These are phyloP conservation scores for Kuraishia hungarica DNA, from an alignment of 805 yeast genomes.

Conservation along the genomic window DNA sequence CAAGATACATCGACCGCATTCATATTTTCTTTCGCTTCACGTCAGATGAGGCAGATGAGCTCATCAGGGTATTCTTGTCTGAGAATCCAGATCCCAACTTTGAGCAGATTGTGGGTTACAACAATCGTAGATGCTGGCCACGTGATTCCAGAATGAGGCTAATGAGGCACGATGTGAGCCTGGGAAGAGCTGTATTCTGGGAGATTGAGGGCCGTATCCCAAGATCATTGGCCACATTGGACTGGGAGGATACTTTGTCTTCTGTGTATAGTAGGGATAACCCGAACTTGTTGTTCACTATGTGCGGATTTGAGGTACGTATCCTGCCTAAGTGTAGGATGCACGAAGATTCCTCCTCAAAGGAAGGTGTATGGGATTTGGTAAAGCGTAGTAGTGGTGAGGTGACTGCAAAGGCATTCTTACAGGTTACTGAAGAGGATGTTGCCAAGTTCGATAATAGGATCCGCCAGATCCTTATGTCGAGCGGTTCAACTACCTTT, in stretches of 20 bases:
- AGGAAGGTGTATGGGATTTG: conserved; percentile 91
- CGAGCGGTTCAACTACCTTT: conserved; percentile 92
- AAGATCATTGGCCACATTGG: conserved; percentile 55
- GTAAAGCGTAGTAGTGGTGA: conserved; percentile 64
- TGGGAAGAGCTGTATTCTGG: conserved; percentile 91
- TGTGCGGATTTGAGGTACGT: conserved; percentile 94
- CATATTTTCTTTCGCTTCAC: conserved; percentile 73
- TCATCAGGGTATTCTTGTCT: conserved; percentile 65
- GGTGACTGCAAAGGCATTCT: conserved; percentile 79
- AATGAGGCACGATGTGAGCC: conserved; percentile 82
- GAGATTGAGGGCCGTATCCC: conserved; percentile 80
- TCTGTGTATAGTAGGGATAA: conserved; percentile 89
- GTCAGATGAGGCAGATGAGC: conserved; percentile 63
- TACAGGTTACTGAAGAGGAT: conserved; percentile 77
- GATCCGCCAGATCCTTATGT: conserved; percentile 84
- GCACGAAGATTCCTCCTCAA: conserved; percentile 39
- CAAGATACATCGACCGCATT: conserved; percentile 76
- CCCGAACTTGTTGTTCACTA: conserved; percentile 77
- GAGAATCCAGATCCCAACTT: conserved; percentile 93
- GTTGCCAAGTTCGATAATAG: conserved; percentile 75
- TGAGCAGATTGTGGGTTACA: conserved; percentile 78
- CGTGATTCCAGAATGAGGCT: conserved; percentile 84
- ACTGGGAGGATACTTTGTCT: conserved; percentile 75
- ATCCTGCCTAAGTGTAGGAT: conserved; percentile 68
- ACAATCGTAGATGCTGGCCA: conserved; percentile 93